Evolutionary conservation across 768 basidiomycete genomes (phyloP).

Genomic region (Cystoderma amianthinum): DNA sequence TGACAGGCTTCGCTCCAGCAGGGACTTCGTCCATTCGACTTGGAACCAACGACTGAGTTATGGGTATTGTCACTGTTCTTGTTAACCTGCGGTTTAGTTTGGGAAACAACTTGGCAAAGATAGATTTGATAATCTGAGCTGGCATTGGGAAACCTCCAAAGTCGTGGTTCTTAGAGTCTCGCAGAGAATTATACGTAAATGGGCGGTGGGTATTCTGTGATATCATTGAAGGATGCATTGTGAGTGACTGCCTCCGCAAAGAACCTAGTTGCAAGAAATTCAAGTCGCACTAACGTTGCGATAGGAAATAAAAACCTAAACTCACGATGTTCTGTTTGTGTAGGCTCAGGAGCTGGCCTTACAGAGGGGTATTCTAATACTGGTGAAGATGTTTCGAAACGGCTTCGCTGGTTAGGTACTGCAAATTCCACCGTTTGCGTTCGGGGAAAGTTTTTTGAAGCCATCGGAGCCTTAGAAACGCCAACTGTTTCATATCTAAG

Average conservation of each 20-base stretch:
- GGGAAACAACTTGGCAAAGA: conserved; percentile 61
- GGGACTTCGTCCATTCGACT: conserved; percentile 22
- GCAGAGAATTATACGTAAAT: conserved; percentile 10
- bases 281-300: too few species aligned
- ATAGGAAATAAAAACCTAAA: neutral
- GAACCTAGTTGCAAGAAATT: conserved; percentile 10
- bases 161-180: conserved; percentile 31
- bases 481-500: conserved; percentile 29
- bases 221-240: conserved; percentile 11
- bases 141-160: conserved; percentile 79
- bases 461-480: conserved; percentile 8
- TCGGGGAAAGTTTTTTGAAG: conserved; percentile 21
- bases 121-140: conserved; percentile 37
- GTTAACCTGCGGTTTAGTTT: conserved; percentile 47
- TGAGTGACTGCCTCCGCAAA: conserved; percentile 6
- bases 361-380: neutral
- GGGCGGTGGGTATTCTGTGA: conserved; percentile 11
- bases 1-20: conserved; percentile 45
- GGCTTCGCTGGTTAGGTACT: conserved; percentile 17
- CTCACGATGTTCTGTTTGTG: conserved; percentile 10
- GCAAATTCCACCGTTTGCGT: conserved; percentile 35
- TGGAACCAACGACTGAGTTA: conserved; percentile 53
- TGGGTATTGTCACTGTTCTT: conserved; percentile 71
- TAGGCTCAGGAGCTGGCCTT: conserved; percentile 4
- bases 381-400: conserved; percentile 1